Evolutionary conservation across 2,329 filamentous ascomycete genomes (phyloP).

Genomic region (Penicillium palitans): DNA sequence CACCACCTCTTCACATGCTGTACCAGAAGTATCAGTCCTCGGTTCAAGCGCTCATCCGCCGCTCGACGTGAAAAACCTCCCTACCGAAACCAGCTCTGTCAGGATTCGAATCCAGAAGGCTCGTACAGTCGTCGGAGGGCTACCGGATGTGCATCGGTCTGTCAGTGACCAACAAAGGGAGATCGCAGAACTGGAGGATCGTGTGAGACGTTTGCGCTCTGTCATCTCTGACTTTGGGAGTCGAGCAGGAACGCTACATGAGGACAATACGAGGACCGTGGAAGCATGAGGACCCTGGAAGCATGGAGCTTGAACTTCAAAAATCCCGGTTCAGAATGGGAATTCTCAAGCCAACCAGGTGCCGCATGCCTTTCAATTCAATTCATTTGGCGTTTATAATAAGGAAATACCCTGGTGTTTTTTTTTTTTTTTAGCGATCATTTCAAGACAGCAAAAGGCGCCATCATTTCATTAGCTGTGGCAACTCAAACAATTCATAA

Average conservation of each 20-base stretch:
- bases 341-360: background rate
- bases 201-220: constrained; percentile 40
- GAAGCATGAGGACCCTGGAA: background rate
- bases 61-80: constrained; percentile 72
- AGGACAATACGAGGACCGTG: background rate
- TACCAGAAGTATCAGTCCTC: constrained; percentile 25
- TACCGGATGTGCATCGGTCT: constrained; percentile 48
- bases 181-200: constrained; percentile 44
- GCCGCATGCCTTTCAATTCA: background rate
- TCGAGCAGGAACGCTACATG: constrained; percentile 26
- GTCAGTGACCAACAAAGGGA: constrained; percentile 48
- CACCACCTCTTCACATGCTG: constrained; percentile 28
- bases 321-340: background rate
- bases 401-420: constrained; percentile 10
- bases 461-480: background rate
- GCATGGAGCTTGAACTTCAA: background rate
- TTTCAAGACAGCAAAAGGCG: background rate
- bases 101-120: constrained; percentile 84
- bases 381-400: constrained; percentile 8
- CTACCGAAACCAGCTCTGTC: constrained; percentile 72
- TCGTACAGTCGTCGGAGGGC: constrained; percentile 49
- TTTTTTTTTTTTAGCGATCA: constrained; percentile 7
- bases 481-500: background rate
- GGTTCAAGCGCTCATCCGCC: constrained; percentile 42
- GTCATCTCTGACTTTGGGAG: constrained; percentile 45